Evolutionary conservation across 2,329 filamentous ascomycete species (phyloP), one percentile per base, ranked within the genome.

Genomic region (Aureobasidium sp.): DNA sequence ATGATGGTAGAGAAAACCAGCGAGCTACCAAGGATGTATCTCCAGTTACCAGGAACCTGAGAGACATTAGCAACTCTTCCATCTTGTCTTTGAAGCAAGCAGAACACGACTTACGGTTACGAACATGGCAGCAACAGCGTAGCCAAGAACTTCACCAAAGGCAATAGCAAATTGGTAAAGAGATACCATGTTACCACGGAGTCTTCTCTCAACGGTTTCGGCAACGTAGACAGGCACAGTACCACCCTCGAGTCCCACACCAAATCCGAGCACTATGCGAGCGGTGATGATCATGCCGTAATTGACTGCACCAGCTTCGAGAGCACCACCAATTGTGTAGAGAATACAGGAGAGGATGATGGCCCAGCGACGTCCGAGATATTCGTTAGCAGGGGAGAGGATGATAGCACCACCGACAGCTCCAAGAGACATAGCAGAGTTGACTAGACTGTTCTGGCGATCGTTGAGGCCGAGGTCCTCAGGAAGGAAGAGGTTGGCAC

Each of bases 161-260:
- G 88, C 88, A 68, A 90, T 90, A 74, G 88, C 89, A 73, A 90
- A 83, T 69, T 90, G 88, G 71, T 90, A 90, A 0, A 90, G 76
- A 0, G 86, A 89, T 1, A 90, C 87, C 54, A 90, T 74, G 71
- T 90, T 90, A 66, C 87, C 87, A 67, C 87, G 83, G 29, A 88
- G 79, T 63, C 78, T 80, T 36, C 83, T 79, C 67, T 87, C 85
- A 47, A 89, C 87, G 0, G 84, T 86, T 73, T 90, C 87, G 1
- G 87, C 86, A 34, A 90, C 87, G 65, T 90, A 90, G 60, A 90
- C 85, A 0, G 86, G 86, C 21, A 21, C 21, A 0, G 87, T 90
- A 70, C 87, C 87, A 55, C 87, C 87, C 70, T 90, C 87, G 1
- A 90, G 78, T 74, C 87, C 63, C 57, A 90, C 85, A 66, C 87